Conservation (phyloP, 257 asterid species). For the Rehmannia glutinosa region DNA sequence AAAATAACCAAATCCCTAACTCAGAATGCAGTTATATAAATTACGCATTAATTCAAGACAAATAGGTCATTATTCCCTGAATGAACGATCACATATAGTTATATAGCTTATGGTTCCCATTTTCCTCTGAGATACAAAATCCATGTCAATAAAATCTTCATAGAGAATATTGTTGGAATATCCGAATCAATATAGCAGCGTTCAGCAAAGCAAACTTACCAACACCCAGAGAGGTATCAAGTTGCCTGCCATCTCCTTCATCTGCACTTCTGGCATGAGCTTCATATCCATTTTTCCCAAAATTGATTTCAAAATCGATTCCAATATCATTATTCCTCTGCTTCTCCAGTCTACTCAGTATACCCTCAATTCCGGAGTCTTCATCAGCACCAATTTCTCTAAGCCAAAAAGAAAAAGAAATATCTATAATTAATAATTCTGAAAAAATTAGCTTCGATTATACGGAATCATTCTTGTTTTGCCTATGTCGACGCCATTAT, state of each 20-base stretch:
- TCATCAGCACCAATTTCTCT: constrained; percentile 50
- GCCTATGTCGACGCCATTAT: not conserved
- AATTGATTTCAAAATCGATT: constrained; percentile 40
- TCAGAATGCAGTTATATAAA: constrained; percentile 23
- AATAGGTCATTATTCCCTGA: not conserved
- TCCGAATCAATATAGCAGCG: not conserved
- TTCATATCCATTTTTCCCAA: constrained; percentile 31
- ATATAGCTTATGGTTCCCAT: not conserved
- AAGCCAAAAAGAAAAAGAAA: constrained; percentile 20
- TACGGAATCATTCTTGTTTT: not conserved
- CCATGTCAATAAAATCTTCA: constrained; percentile 7
- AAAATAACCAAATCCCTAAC: constrained; percentile 26
- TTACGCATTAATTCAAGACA: not conserved
- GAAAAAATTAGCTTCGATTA: constrained; percentile 1
- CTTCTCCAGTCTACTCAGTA: constrained; percentile 73
- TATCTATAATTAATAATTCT: not conserved
- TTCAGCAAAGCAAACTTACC: constrained; percentile 28
- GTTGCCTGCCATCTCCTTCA: constrained; percentile 22
- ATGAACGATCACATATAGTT: not conserved
- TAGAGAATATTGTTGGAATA: not conserved
- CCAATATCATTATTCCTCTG: constrained; percentile 61
- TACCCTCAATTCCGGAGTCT: constrained; percentile 66
- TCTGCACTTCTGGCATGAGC: constrained; percentile 30
- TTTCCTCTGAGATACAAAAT: not conserved
- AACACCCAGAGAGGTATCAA: constrained; percentile 22